Percentiles rank a stretch among this genome's conserved stretches.
Evolutionary conservation across 2,329 filamentous ascomycete genomes (phyloP).

Genomic region (Coleophoma cylindrospora): DNA sequence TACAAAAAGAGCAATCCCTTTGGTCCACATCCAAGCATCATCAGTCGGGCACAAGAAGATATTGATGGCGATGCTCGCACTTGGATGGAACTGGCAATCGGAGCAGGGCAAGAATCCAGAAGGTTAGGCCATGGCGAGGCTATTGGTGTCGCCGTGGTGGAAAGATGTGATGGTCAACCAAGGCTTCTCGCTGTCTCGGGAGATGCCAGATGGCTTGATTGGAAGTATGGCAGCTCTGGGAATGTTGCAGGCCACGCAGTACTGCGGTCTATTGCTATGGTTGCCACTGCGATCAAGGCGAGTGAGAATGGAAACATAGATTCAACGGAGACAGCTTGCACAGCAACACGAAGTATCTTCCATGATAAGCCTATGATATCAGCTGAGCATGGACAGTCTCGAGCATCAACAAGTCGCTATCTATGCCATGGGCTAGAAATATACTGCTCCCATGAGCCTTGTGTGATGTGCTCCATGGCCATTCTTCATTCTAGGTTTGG

Average conservation of each 20-base stretch:
- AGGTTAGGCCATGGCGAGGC: slow-evolving; percentile 57
- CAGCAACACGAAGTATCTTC: slow-evolving; percentile 46
- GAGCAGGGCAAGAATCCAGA: slow-evolving; percentile 55
- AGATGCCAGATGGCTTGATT: slow-evolving; percentile 66
- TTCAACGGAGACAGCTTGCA: neutral
- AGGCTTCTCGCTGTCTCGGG: slow-evolving; percentile 65
- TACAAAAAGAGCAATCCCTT: slow-evolving; percentile 87
- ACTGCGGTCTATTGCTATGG: slow-evolving; percentile 77
- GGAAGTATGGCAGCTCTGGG: slow-evolving; percentile 44
- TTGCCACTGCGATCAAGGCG: slow-evolving; percentile 52
- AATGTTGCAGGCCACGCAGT: slow-evolving; percentile 78
- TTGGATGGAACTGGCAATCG: slow-evolving; percentile 65
- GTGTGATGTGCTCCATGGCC: slow-evolving; percentile 95
- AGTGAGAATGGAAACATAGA: slow-evolving; percentile 12
- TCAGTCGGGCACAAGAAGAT: slow-evolving; percentile 64
- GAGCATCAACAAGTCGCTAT: slow-evolving; percentile 73
- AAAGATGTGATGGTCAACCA: slow-evolving; percentile 31
- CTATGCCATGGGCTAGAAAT: slow-evolving; percentile 91
- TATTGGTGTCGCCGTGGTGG: slow-evolving; percentile 72
- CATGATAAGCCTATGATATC: slow-evolving; percentile 64
- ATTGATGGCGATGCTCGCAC: slow-evolving; percentile 57
- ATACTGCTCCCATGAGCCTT: slow-evolving; percentile 93
- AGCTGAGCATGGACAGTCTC: slow-evolving; percentile 50
- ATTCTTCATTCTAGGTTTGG: slow-evolving; percentile 91
- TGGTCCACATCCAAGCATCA: slow-evolving; percentile 73